Evolutionary conservation across 148 eudicot genomes (phyloP), one percentile per base, ranked within the genome.

Genomic region (Spergularia bocconei): DNA sequence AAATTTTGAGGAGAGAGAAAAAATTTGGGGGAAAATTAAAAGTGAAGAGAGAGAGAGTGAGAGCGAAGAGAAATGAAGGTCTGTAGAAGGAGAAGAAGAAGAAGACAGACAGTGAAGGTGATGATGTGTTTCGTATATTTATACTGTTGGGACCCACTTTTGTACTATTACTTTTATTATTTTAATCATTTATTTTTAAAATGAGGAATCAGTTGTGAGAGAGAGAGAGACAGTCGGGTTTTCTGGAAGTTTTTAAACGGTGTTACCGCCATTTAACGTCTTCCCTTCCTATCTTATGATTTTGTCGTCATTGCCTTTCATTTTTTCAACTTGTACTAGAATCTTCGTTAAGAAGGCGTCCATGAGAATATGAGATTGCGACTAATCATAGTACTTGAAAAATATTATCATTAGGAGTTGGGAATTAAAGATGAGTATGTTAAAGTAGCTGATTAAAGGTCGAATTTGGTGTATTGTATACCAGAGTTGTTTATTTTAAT

Each of bases 1-100:
- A 79, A 59, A 25, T 13, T 29, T 41, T 63, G 38, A 63, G 21
- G 75, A 79, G 70, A 69, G 70, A 63, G 53, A 52, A 53, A 2
- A 39, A 47, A 29, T 6, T 19, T 25, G 67, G 7, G 25, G 51
- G 13, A 65, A 41, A n/a, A 44, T 4, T 23, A 3, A 44, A 4
- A 44, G 48, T 9, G 9, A 44, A 44, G 10, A 9, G 10, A 9
- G 57, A 71, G 55, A 53, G 63, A 58, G 73, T 68, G 69, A 36
- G 66, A 66, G 70, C 38, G 63, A 48, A 66, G n/a, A 36, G 51
- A 23, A 58, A 4, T 16, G 23, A 66, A 25, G 71, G 19, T 64
- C 67, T 57, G 77, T 14, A 52, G 74, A n/a, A 23, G 79, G 70
- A 3, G 36, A 2, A 13, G 19, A 29, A 7, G 29, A 47, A 64